Percentiles rank a stretch among this genome's conserved stretches.
These are phyloP conservation scores for Cyclocybe cylindracea DNA, from an alignment of 768 basidiomycete genomes.

Conservation along the genomic window DNA sequence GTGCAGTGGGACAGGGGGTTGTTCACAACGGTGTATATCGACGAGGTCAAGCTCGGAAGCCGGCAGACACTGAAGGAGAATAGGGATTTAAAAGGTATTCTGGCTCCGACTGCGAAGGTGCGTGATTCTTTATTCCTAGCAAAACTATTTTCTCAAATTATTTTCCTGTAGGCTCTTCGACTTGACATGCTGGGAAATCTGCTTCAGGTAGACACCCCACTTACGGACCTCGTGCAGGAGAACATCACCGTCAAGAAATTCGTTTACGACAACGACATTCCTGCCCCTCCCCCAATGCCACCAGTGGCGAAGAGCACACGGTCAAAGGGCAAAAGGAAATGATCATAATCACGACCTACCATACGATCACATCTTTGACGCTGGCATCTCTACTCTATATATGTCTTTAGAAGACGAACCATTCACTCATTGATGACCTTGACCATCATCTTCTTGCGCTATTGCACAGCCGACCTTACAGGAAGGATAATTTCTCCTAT, in stretches of 20 bases:
- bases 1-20: slow-evolving; percentile 82
- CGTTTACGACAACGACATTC: slow-evolving; percentile 75
- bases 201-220: slow-evolving; percentile 53
- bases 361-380: no score
- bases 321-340: slow-evolving; percentile 51
- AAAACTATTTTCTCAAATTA: not conserved
- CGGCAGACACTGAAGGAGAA: slow-evolving; percentile 43
- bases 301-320: slow-evolving; percentile 52
- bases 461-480: no score
- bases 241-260: slow-evolving; percentile 75
- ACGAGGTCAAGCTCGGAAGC: slow-evolving; percentile 59
- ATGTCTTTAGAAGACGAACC: no score
- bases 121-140: slow-evolving; percentile 8
- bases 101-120: slow-evolving; percentile 71
- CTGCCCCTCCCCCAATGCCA: slow-evolving; percentile 25
- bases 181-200: slow-evolving; percentile 78
- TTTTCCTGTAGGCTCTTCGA: slow-evolving; percentile 46
- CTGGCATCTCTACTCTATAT: no score
- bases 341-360: not conserved
- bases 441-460: no score
- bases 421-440: no score
- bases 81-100: slow-evolving; percentile 57
- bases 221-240: slow-evolving; percentile 60
- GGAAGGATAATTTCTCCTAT: no score
- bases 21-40: slow-evolving; percentile 59